Evolutionary conservation across 805 yeast genomes (phyloP).

Genomic region (Starmerella vaccinii): DNA sequence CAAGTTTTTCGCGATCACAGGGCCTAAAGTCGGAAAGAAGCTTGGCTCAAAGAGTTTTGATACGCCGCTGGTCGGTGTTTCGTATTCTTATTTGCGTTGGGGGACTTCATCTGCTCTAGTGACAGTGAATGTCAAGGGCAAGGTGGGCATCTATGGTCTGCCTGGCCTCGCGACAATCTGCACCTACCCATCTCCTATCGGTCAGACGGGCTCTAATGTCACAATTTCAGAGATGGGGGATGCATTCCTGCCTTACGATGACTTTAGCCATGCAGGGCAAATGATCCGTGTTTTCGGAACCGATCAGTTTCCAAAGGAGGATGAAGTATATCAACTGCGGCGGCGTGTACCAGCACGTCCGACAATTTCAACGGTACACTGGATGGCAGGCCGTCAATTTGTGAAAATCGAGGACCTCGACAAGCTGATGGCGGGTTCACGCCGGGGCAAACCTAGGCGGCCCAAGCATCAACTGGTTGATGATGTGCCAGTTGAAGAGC

Average conservation of each 20-base stretch:
- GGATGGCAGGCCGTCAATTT: conserved; percentile 71
- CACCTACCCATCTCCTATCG: conserved; percentile 16
- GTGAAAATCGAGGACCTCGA: conserved; percentile 57
- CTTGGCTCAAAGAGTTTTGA: conserved; percentile 54
- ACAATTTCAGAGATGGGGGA: conserved; percentile 34
- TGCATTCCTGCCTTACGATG: conserved; percentile 39
- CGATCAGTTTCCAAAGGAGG: conserved; percentile 29
- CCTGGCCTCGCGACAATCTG: conserved; percentile 22
- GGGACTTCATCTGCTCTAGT: conserved; percentile 37
- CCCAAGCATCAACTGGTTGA: conserved; percentile 19
- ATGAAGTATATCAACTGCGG: conserved; percentile 54
- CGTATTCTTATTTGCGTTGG: conserved; percentile 40
- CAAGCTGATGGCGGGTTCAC: conserved; percentile 59
- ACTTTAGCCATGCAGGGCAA: conserved; percentile 42
- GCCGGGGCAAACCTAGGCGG: conserved; percentile 45
- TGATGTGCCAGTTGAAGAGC: conserved; percentile 10
- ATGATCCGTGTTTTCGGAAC: conserved; percentile 43
- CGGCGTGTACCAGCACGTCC: conserved; percentile 71
- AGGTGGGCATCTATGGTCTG: conserved; percentile 21
- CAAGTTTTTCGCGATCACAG: conserved; percentile 54
- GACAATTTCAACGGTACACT: conserved; percentile 60
- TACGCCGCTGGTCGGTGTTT: conserved; percentile 41
- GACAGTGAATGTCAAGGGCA: conserved; percentile 24
- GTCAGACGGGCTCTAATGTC: conserved; percentile 8
- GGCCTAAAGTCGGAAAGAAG: conserved; percentile 44